These are phyloP conservation scores for Copromyces sp. DNA, from an alignment of 495 filamentous ascomycete species.

Conservation along the genomic window DNA sequence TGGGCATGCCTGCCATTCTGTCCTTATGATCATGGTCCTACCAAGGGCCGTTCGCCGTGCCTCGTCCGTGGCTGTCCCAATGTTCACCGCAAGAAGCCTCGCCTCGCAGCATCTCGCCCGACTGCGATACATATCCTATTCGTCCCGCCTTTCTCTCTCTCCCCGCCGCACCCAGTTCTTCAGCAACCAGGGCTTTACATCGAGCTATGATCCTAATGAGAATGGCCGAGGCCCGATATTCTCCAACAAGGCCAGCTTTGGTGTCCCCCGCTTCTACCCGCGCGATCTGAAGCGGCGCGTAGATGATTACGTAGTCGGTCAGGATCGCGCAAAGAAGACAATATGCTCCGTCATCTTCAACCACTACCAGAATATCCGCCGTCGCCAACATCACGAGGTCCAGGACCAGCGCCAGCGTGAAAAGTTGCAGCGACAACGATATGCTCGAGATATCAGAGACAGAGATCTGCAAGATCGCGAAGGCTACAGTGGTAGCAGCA, in stretches of 20 bases:
- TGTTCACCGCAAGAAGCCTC: conserved; percentile 15
- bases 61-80: background rate
- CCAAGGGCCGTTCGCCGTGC: conserved; percentile 7
- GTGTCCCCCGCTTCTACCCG: conserved; percentile 68
- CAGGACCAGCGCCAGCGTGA: conserved; percentile 54
- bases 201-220: conserved; percentile 63
- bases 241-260: conserved; percentile 35
- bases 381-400: conserved; percentile 69
- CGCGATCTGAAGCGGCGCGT: conserved; percentile 78
- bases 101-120: conserved; percentile 4
- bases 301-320: conserved; percentile 92
- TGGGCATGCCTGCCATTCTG: conserved; percentile 6
- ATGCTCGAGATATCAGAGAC: conserved; percentile 32
- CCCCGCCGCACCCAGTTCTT: conserved; percentile 29
- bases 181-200: conserved; percentile 47
- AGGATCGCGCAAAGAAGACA: conserved; percentile 92
- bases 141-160: conserved; percentile 15
- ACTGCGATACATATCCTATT: conserved; percentile 19
- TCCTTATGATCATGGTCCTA: conserved; percentile 25
- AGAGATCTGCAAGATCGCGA: conserved; percentile 22
- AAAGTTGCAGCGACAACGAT: conserved; percentile 34
- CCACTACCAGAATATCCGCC: conserved; percentile 83
- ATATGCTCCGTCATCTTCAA: conserved; percentile 93
- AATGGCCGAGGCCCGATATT: conserved; percentile 40
- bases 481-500: conserved; percentile 22